Evolutionary conservation across 2,329 filamentous ascomycete genomes (phyloP).

Genomic region (Fusarium scirpi): DNA sequence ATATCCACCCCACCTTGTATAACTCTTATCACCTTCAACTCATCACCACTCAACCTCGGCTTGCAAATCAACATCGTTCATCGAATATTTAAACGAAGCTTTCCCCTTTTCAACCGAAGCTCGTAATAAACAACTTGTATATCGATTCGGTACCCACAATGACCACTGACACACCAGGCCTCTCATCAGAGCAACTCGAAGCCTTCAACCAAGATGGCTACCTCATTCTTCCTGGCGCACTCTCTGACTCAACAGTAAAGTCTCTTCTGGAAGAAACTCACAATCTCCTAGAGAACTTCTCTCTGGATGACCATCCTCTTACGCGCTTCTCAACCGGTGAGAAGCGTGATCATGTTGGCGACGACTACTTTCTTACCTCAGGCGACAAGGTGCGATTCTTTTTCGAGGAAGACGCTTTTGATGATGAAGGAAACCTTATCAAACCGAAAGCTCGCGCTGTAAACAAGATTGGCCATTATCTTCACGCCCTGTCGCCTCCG

Average conservation of each 20-base stretch:
- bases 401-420: slow-evolving; percentile 95
- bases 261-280: slow-evolving; percentile 80
- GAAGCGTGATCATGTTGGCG: slow-evolving; percentile 83
- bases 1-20: slow-evolving; percentile 39
- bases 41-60: slow-evolving; percentile 27
- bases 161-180: slow-evolving; percentile 58
- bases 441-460: slow-evolving; percentile 88
- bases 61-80: background rate
- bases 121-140: too few relatives aligned
- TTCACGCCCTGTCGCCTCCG: slow-evolving; percentile 76
- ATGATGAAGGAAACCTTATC: slow-evolving; percentile 69
- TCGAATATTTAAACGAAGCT: background rate
- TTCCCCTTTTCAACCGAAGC: background rate
- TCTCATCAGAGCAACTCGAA: slow-evolving; percentile 77
- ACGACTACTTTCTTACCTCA: slow-evolving; percentile 91
- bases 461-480: slow-evolving; percentile 87
- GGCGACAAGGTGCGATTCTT: slow-evolving; percentile 97
- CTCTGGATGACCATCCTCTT: slow-evolving; percentile 87
- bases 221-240: slow-evolving; percentile 84
- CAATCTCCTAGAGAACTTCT: slow-evolving; percentile 78
- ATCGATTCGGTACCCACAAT: slow-evolving; percentile 10
- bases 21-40: slow-evolving; percentile 24
- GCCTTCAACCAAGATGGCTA: slow-evolving; percentile 88
- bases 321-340: slow-evolving; percentile 92
- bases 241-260: slow-evolving; percentile 73